Conservation (phyloP, 2,329 filamentous ascomycete genomes). For the Trichoderma brevicompactum region DNA sequence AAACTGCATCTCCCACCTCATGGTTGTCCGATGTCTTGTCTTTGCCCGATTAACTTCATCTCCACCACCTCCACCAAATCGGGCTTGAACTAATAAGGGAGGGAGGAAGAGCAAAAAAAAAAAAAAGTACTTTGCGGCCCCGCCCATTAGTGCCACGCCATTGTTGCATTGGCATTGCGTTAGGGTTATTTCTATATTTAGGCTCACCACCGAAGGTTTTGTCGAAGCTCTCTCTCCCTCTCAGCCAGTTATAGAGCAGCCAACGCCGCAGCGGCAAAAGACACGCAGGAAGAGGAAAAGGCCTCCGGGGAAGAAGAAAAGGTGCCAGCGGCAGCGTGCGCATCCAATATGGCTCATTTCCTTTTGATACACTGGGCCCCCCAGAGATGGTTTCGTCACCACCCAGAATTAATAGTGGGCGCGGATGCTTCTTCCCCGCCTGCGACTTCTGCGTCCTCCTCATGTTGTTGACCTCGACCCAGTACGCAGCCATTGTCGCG, state of each 20-base stretch:
- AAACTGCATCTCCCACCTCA: not conserved
- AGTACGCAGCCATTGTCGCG: not conserved
- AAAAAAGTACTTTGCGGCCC: conserved; percentile 13
- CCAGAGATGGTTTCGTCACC: no score
- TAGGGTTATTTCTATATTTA: conserved; percentile 28
- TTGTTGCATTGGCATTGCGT: conserved; percentile 16
- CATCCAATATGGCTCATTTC: no score
- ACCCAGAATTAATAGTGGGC: no score
- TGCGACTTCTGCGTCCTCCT: not conserved
- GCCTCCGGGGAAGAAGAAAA: not conserved
- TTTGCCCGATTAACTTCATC: conserved; percentile 1
- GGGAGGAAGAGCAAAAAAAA: not conserved
- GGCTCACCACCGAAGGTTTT: conserved; percentile 20
- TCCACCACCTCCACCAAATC: not conserved
- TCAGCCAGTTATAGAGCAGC: conserved; percentile 15
- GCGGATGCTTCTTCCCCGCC: not conserved
- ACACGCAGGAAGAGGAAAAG: not conserved
- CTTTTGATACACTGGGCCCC: no score
- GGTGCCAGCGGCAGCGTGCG: no score
- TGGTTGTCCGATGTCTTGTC: not conserved
- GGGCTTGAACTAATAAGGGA: not conserved
- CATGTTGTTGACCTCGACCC: no score
- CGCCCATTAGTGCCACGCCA: conserved; percentile 20
- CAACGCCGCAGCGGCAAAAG: conserved; percentile 14
- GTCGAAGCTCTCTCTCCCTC: conserved; percentile 20